Evolutionary conservation across 83 land plant species (phyloP).

Genomic region (Larix sibirica): DNA sequence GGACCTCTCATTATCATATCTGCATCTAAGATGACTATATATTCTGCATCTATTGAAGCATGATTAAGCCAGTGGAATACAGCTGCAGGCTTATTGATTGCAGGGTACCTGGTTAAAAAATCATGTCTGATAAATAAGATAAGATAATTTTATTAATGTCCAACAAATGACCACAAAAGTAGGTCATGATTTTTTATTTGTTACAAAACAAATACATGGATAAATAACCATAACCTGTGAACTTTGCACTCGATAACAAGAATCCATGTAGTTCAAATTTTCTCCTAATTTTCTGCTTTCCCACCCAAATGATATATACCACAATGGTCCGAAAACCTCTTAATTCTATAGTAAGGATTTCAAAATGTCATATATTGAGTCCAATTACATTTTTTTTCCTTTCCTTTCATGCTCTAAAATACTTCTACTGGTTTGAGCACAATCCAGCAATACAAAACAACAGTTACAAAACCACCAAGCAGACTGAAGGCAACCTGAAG

Average conservation of each 20-base stretch:
- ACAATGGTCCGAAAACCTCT: not conserved
- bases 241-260: not conserved
- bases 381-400: not conserved
- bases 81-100: conserved; percentile 96
- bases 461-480: not conserved
- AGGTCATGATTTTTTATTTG: not conserved
- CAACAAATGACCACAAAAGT: too few species aligned
- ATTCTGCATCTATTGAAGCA: conserved; percentile 85
- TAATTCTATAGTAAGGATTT: not conserved
- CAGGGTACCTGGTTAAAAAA: conserved; percentile 84
- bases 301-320: not conserved
- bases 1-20: conserved; percentile 95
- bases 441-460: not conserved
- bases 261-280: not conserved
- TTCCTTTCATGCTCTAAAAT: not conserved
- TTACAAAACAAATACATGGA: not conserved
- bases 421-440: not conserved
- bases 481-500: not conserved
- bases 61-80: conserved; percentile 96
- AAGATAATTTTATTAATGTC: too few species aligned
- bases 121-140: not conserved
- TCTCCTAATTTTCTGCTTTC: not conserved
- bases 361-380: not conserved
- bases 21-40: conserved; percentile 86
- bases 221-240: not conserved